Conservation (phyloP, 1,139 yeast species). For the Suhomyces terraborum region DNA sequence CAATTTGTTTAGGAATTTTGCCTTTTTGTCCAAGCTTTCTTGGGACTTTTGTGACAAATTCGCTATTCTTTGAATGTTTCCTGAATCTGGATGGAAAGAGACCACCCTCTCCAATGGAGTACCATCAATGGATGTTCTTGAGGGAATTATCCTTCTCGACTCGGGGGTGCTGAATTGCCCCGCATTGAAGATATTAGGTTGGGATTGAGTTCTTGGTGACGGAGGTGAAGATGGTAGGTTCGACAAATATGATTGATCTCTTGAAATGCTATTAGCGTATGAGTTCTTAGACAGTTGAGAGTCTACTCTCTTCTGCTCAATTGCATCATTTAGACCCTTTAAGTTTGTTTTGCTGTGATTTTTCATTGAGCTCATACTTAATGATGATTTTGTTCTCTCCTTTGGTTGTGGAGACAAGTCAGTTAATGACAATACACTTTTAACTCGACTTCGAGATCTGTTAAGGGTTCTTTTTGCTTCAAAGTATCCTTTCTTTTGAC, state of each 20-base stretch:
- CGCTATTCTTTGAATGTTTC: constrained; percentile 17
- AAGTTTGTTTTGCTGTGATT: constrained; percentile 19
- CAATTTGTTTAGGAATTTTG: constrained; percentile 35
- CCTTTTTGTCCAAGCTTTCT: constrained; percentile 17
- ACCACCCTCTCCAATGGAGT: constrained; percentile 33
- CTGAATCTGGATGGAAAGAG: constrained; percentile 38
- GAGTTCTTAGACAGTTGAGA: constrained; percentile 20
- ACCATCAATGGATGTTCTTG: constrained; percentile 12
- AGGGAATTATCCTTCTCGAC: constrained; percentile 6
- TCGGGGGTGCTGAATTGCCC: constrained; percentile 9
- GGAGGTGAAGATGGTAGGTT: constrained; percentile 9
- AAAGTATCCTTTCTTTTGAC: constrained; percentile 40
- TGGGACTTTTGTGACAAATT: constrained; percentile 4
- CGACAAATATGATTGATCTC: constrained; percentile 1
- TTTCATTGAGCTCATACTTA: constrained; percentile 37
- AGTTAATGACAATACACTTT: constrained; percentile 40
- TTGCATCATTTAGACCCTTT: constrained; percentile 13
- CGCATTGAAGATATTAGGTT: constrained; percentile 4
- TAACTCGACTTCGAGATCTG: constrained; percentile 55
- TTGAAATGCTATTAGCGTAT: constrained; percentile 5
- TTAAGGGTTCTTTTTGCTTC: constrained; percentile 45
- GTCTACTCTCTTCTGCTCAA: constrained; percentile 16
- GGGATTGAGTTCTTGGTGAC: constrained; percentile 6
- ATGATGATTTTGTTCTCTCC: constrained; percentile 42
- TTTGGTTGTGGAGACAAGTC: constrained; percentile 41